phyloP scores from a whole-genome alignment of 177 flowering plant genomes.

The Vitis hybrid region DNA sequence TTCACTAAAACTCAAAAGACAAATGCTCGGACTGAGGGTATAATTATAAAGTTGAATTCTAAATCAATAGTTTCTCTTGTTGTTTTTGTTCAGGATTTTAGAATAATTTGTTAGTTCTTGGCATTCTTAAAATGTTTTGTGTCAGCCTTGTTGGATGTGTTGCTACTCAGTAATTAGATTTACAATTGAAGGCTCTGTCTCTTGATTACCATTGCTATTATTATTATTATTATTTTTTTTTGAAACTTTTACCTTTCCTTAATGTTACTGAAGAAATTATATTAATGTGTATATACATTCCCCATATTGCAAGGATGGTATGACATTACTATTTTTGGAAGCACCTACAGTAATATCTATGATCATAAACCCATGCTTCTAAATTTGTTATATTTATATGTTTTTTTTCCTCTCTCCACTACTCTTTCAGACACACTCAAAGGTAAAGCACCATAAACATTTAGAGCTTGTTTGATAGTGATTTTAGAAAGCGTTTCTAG shows the following conservation, averaged over 20 bases:
- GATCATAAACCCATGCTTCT: no score
- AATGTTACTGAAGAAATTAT: no score
- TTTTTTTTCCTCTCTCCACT: not conserved
- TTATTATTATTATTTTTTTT: not conserved
- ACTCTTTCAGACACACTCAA: not conserved
- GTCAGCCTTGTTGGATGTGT: not conserved
- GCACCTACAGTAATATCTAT: no score
- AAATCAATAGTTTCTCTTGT: not conserved
- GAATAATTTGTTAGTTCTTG: no score
- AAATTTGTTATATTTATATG: no score
- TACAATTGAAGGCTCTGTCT: not conserved
- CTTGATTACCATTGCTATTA: not conserved
- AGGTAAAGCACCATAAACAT: not conserved
- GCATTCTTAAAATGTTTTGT: not conserved
- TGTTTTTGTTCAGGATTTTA: not conserved
- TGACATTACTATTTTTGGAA: no score
- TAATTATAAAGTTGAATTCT: not conserved
- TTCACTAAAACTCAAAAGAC: slow-evolving; percentile 58
- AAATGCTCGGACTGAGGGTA: slow-evolving; percentile 67
- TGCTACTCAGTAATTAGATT: not conserved
- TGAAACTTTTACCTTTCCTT: no score
- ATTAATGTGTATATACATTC: no score
- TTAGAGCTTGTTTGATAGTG: not conserved
- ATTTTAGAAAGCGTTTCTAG: no score
- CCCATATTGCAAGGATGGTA: no score